Base-by-base conservation (phyloP, 1,284 basidiomycete genomes). In the Sanghuangporus sanghuang region DNA sequence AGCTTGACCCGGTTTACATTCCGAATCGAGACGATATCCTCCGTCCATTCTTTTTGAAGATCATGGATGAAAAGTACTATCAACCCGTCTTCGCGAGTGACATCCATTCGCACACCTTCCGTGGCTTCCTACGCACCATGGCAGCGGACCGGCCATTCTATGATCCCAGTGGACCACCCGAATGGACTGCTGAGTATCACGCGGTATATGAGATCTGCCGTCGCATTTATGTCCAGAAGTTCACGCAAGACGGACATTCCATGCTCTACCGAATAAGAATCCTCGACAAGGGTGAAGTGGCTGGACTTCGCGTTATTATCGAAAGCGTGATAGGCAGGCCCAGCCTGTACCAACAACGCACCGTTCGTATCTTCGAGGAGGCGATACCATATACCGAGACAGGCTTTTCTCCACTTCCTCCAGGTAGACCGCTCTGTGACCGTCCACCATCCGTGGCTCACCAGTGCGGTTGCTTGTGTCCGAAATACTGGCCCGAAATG, bases 321-420 rank as follows among this genome's bases (percentile, higher is more conserved):
- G 58, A 59, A 21, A 52, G 39, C 48, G 58, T 59, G 5, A 48
- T 59, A 18, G 58, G 58, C 3, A 49, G 23, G 18, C 35, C 35
- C 6, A 50, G 21, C 6, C 11, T 23, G 3, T 59, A 59, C 58
- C 6, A 32, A n/a, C 16, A 49, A 11, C 42, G 44, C 23, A 39
- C n/a, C 11, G 58, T 59, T 35, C 44, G 40, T 2, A 48, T 59
- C 21, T 59, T 49, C 27, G 58, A 59, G 58, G 58, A 59, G 46
- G 27, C 18, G 58, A 50, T 11, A 5, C 46, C 23, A n/a, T 59
- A 46, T 44, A 39, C 7, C 36, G 48, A 49, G 58, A 59, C 58
- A 11, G 46, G 32, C 9, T 59, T 59, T 21, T 48, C 44, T 12
- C 23, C 58, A n/a, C 44, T 49, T 35, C 42, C 40, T 38, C 58